Conservation (phyloP, 2,329 filamentous ascomycete species). For the Cladosporium colombiae region DNA sequence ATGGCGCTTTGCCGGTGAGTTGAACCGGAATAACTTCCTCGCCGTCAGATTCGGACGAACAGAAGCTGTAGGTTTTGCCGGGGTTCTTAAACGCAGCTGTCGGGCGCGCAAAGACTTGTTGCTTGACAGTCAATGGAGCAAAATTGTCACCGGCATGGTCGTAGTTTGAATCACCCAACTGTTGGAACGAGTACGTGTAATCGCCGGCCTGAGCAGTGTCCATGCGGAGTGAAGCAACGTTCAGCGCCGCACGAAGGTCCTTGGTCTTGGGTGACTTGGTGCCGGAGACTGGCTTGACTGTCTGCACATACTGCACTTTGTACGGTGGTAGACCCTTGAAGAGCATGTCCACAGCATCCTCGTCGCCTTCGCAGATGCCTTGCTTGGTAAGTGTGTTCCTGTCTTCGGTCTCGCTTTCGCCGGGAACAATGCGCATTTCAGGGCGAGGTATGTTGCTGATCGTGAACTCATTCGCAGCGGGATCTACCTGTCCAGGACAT, state of each 20-base stretch:
- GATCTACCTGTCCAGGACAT: slow-evolving; percentile 80
- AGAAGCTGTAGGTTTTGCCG: slow-evolving; percentile 94
- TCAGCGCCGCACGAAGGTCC: slow-evolving; percentile 73
- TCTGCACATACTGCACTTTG: slow-evolving; percentile 77
- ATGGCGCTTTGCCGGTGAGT: slow-evolving; percentile 80
- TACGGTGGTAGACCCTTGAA: slow-evolving; percentile 80
- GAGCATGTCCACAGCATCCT: slow-evolving; percentile 81
- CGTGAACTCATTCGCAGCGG: slow-evolving; percentile 71
- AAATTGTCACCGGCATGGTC: slow-evolving; percentile 68
- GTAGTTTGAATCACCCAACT: slow-evolving; percentile 84
- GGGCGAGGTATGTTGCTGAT: slow-evolving; percentile 86
- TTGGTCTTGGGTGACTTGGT: slow-evolving; percentile 64
- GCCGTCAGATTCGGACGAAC: slow-evolving; percentile 73
- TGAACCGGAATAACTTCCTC: slow-evolving; percentile 88
- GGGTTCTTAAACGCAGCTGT: slow-evolving; percentile 79
- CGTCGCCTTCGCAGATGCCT: slow-evolving; percentile 90
- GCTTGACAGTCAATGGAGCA: slow-evolving; percentile 69
- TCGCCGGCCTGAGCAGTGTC: slow-evolving; percentile 80
- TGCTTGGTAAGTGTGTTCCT: slow-evolving; percentile 63
- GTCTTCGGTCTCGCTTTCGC: slow-evolving; percentile 57
- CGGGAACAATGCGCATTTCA: slow-evolving; percentile 61
- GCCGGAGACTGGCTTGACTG: slow-evolving; percentile 68
- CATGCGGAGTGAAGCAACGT: slow-evolving; percentile 76
- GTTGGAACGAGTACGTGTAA: slow-evolving; percentile 83
- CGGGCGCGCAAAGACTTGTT: slow-evolving; percentile 82